These are phyloP conservation scores for Saccharomycopsis fibuligera DNA, from an alignment of 805 yeast genomes.

Conservation along the genomic window DNA sequence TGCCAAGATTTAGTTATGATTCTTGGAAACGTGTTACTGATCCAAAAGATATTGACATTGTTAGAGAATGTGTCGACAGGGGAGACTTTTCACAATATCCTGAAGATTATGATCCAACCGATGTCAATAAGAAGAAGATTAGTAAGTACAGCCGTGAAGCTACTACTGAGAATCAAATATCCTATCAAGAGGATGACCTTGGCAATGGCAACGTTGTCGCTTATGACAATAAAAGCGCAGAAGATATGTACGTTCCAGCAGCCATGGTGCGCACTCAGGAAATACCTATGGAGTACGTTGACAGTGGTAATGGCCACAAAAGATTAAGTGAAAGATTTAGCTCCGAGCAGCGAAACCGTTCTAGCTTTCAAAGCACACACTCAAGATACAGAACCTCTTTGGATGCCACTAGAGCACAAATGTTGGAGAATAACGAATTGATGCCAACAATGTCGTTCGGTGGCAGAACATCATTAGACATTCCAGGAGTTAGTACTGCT, in stretches of 20 bases:
- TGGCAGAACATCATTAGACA: conserved; percentile 20
- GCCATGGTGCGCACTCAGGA: conserved; percentile 13
- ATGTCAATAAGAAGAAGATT: conserved; percentile 55
- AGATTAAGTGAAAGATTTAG: conserved; percentile 7
- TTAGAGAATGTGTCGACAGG: conserved; percentile 59
- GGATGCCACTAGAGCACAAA: conserved; percentile 17
- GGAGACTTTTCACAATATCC: conserved; percentile 70
- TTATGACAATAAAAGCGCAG: neutral
- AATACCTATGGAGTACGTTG: conserved; percentile 18
- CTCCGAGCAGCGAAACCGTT: neutral
- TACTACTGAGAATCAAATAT: conserved; percentile 25
- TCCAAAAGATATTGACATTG: conserved; percentile 68
- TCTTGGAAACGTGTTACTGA: conserved; percentile 42
- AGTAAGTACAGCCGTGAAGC: conserved; percentile 37
- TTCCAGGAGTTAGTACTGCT: conserved; percentile 21
- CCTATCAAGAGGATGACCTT: neutral
- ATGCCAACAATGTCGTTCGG: conserved; percentile 11
- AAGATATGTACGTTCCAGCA: neutral
- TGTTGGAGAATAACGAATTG: conserved; percentile 18
- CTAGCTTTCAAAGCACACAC: neutral
- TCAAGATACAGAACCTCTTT: conserved; percentile 9
- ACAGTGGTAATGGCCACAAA: conserved; percentile 2
- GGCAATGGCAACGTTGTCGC: neutral
- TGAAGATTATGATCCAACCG: conserved; percentile 70
- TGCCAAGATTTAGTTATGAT: conserved; percentile 65